Base-by-base conservation (phyloP, 1,284 basidiomycete genomes). In the Earliella scabrosa region DNA sequence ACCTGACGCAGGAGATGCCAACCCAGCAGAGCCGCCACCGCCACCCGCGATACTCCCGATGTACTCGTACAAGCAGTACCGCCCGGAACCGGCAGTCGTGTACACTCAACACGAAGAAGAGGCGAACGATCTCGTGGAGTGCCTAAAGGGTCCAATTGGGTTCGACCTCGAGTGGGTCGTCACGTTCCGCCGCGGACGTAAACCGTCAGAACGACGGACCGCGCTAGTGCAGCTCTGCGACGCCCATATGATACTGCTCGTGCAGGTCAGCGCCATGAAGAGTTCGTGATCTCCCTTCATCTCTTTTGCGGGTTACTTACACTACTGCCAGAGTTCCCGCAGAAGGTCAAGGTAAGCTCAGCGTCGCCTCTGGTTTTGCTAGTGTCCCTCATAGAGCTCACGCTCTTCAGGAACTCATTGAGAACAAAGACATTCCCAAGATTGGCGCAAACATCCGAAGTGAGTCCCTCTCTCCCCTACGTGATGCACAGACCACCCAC, bases 121-220 rank as follows among this genome's bases (percentile, higher is more conserved):
- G 48, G 81, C 80, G 1, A 65, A 82, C 41, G 73, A 70, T 24
- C 69, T 81, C 9, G 73, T 77, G 2, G 68, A 69, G 39, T 61
- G 58, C 5, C 63, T 82, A n/a, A 67, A 71, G 44, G 74, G 80
- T 0, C 77, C 85, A 10, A 52, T 87, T 9, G 85, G 83, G 3
- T 82, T 87, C 39, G 86, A 87, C 65, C 71, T 86, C 50, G 86
- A 87, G 64, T 87, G 85, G 85, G 73, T 76, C 11, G 75, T 81
- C 20, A 64, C 72, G 38, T 75, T 71, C 50, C 63, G 68, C n/a
- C 62, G 60, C 6, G 64, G 68, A 34, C 55, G 47, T 3, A 56
- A 64, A 26, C 62, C 68, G 2, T 60, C 56, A 29, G 71, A 77
- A 52, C 69, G 76, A 34, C 71, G 73, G 23, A 77, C 77, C 4